phyloP scores from a whole-genome alignment of 2,329 filamentous ascomycete genomes.

The Aspergillus arachidicola region DNA sequence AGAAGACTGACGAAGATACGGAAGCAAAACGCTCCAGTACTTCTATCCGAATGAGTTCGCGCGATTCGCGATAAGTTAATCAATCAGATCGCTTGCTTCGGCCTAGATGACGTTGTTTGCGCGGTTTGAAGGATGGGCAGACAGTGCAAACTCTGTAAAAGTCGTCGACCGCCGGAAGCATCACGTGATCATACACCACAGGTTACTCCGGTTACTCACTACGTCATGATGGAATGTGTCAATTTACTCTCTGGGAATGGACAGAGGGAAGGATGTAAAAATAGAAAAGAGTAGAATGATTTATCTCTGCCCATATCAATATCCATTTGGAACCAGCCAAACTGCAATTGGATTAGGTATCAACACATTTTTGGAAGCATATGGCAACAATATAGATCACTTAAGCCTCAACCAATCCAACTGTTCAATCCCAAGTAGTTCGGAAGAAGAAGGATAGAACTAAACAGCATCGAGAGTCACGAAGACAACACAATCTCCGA shows the following conservation, averaged over 20 bases:
- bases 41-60: conserved; percentile 9
- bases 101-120: conserved; percentile 38
- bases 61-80: conserved; percentile 23
- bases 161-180: not conserved
- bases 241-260: not conserved
- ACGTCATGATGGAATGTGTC: not conserved
- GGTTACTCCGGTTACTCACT: not conserved
- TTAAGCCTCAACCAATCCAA: not conserved
- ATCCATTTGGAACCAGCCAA: conserved; percentile 21
- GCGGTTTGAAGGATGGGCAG: conserved; percentile 43
- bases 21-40: conserved; percentile 14
- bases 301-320: not conserved
- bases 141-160: conserved; percentile 43
- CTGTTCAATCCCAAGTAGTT: not conserved
- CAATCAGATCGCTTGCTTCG: conserved; percentile 29
- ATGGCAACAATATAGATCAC: conserved; percentile 3
- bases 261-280: not conserved
- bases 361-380: not conserved
- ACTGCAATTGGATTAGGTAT: conserved; percentile 5
- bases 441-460: not conserved
- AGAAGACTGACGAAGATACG: conserved; percentile 1
- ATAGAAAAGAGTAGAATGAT: not conserved
- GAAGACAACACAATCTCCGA: not conserved
- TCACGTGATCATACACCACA: not conserved
- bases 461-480: not conserved